Base-by-base conservation (phyloP, 495 filamentous ascomycete species). In the Xylaria intraflava region DNA sequence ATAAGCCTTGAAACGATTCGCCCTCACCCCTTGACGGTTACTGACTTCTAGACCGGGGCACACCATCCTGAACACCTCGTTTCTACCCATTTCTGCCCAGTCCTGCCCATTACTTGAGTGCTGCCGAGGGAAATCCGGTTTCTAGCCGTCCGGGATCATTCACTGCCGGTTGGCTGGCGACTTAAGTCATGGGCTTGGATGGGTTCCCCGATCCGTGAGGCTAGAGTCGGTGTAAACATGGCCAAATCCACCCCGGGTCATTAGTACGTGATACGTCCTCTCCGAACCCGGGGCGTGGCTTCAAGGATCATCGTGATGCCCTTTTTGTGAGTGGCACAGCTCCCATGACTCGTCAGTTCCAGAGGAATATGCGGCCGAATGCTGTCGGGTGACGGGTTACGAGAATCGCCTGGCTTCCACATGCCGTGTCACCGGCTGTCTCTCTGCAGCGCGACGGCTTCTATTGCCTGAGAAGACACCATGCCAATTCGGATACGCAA, bases 351-450 rank as follows among this genome's bases (percentile, higher is more conserved):
- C 42, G 45, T 47, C 36, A 49, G 27, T 43, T 48, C 43, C 51
- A 24, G 52, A 48, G 27, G 44, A 35, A 29, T 49, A 49, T 43
- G 52, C 45, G 47, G 19, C 36, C 14, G 7, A 38, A 38, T 49
- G 52, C 42, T 55, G 45, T 36, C 45, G 52, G 27, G 52, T 43
- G 52, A 55, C 52, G 52, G 31, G 24, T 55, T 55, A 49, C 52
- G 45, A 55, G 27, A 38, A 19, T 38, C 27, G 27, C 47, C 44
- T 39, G 22, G 31, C 36, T 48, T 30, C 44, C 36, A 35, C 35
- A 43, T 49, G 38, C 35, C 35, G 44, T 55, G 52, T 44, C 27
- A 42, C 45, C 44, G 44, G 45, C 42, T 20, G 19, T 6, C 16
- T 23, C 1, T 24, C 42, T 30, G 42, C 52, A 35, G 42, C 45